Evolutionary conservation across 371 early-diverging fungal species (phyloP).

Genomic region (Circinella umbellata): DNA sequence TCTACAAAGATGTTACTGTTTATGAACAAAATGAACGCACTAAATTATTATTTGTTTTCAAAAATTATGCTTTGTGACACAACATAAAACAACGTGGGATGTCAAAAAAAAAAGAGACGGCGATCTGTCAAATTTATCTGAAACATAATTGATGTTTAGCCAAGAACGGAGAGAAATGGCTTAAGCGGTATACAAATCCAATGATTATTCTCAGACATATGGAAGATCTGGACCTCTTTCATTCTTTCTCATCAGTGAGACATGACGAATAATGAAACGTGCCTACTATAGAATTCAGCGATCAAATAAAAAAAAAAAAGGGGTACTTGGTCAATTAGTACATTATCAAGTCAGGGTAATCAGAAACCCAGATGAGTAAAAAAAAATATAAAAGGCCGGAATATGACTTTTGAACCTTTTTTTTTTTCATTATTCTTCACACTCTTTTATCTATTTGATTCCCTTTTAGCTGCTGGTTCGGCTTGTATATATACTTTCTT

Average conservation of each 20-base stretch:
- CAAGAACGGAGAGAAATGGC: too few species aligned
- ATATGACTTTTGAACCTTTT: background rate
- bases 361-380: background rate
- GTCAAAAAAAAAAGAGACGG: too few species aligned
- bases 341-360: background rate
- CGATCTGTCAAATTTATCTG: too few species aligned
- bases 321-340: background rate
- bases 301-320: background rate
- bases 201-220: background rate
- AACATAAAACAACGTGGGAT: too few species aligned
- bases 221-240: background rate
- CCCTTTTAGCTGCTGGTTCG: conserved; percentile 16
- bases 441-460: background rate
- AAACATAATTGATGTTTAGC: too few species aligned
- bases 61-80: too few species aligned
- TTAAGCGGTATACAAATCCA: too few species aligned
- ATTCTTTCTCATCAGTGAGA: background rate
- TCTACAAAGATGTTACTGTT: too few species aligned
- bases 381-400: background rate
- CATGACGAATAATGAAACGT: background rate
- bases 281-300: background rate
- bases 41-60: too few species aligned
- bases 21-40: too few species aligned
- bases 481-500: conserved; percentile 7
- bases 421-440: background rate